Conservation (phyloP, 139 green algal genomes). For the Chloropicon primus region DNA sequence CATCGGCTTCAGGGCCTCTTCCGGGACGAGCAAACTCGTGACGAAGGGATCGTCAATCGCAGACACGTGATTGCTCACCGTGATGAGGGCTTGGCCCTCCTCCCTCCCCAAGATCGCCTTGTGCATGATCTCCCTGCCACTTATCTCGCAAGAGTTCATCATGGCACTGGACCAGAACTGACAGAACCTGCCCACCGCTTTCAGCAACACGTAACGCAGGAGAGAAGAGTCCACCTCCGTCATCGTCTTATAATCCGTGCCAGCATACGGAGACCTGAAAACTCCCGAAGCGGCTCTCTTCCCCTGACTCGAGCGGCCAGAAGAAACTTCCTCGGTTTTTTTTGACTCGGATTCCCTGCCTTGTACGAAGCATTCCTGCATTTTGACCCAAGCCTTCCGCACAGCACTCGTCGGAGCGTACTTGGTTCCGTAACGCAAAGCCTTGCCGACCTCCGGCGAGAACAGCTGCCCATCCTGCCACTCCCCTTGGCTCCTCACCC, state of each 20-base stretch:
- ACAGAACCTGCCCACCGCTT: background rate
- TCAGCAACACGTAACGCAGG: background rate
- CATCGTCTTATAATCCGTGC: background rate
- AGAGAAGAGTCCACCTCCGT: background rate
- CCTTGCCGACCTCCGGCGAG: background rate
- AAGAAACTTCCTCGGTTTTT: too few relatives aligned
- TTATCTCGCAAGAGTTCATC: constrained; percentile 25
- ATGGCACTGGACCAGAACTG: background rate
- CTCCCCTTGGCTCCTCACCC: background rate
- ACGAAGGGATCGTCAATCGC: constrained; percentile 79
- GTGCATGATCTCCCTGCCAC: constrained; percentile 29
- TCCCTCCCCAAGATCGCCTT: constrained; percentile 27
- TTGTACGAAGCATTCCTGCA: background rate
- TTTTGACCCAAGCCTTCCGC: background rate
- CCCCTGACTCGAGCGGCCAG: too few relatives aligned
- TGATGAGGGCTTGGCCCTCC: constrained; percentile 48
- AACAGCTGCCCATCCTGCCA: background rate
- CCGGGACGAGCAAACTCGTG: constrained; percentile 47
- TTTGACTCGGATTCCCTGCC: background rate
- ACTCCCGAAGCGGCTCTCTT: too few relatives aligned
- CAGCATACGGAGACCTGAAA: background rate
- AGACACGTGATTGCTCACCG: constrained; percentile 76
- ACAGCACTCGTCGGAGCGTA: background rate
- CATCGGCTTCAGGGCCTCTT: background rate
- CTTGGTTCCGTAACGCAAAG: background rate